A percentile compares a stretch with the other conserved stretches of the same genome.
Evolutionary conservation across 441 rosid genomes (phyloP).

Genomic region (Pelargonium exstipulatum): DNA sequence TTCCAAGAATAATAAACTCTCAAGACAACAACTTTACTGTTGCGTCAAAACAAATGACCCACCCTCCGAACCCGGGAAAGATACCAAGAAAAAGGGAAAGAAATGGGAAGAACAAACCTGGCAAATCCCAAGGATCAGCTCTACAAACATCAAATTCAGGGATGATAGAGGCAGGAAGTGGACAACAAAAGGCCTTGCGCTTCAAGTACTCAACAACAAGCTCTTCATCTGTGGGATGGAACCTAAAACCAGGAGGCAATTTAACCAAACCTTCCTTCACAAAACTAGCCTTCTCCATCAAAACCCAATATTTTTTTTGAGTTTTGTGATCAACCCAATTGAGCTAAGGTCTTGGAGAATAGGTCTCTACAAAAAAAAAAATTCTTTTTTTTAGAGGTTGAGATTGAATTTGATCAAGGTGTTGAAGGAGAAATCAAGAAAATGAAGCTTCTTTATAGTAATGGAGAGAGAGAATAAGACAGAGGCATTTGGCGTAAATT

Average conservation of each 20-base stretch:
- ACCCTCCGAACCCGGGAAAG: neutral
- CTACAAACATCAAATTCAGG: neutral
- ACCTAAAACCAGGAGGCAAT: constrained; percentile 1
- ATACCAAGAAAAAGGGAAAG: neutral
- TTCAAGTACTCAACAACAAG: constrained; percentile 3
- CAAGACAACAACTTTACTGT: neutral
- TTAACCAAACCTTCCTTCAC: neutral
- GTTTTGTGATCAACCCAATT: neutral
- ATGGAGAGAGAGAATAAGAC: neutral
- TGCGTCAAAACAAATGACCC: neutral
- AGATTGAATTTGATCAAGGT: neutral
- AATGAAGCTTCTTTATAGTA: neutral
- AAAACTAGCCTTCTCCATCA: neutral
- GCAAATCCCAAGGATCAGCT: constrained; percentile 4
- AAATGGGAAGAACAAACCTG: neutral
- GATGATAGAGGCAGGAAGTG: constrained; percentile 5
- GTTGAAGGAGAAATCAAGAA: neutral
- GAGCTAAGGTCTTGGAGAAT: neutral
- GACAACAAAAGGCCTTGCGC: neutral
- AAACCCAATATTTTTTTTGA: neutral
- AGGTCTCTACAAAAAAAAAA: neutral
- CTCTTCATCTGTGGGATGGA: neutral
- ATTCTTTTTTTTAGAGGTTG: too few relatives aligned
- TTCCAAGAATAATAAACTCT: neutral
- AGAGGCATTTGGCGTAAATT: neutral